Base-by-base conservation (phyloP, 2,329 filamentous ascomycete genomes). In the Raffaelea ambrosiae region DNA sequence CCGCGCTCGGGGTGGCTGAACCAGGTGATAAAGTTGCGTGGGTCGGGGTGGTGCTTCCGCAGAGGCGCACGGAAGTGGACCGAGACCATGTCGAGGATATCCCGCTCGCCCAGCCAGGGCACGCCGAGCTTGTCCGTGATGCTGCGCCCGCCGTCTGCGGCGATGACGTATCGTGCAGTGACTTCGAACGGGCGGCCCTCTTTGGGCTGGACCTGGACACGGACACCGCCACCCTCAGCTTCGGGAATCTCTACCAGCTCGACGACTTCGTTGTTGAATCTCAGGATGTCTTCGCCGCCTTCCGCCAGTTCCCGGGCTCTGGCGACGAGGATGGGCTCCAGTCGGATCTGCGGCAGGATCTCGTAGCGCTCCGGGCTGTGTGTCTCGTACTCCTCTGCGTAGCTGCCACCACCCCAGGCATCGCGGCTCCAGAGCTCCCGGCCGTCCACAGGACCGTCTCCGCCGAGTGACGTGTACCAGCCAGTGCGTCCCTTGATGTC, bases 1-100 rank as follows among this genome's bases (percentile, higher is more conserved):
- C 42, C 42, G 29, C 42, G 42, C 11, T 44, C 42, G 16, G 42
- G 42, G 20, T 44, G 42, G 14, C 26, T 36, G 42, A 44, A 44
- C 42, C 42, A 44, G 13, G 42, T 44, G 31, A 44, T 44, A 21
- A 44, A 44, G 31, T 44, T 44, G 42, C 42, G 42, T 11, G 29
- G 8, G 42, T 44, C 42, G 9, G 42, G 29, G 16, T 36, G 42
- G n/a, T 44, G 31, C 31, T 33, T 9, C 42, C 42, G 42, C 29
- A 44, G 19, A 3, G 42, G 29, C 18, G 42, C 42, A 4, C 42
- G 29, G 29, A 44, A 36, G 14, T 44, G 42, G 23, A 44, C 42
- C 42, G 42, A 44, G 3, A 44, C 42, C 42, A 44, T 44, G 42
- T 44, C 26, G 10, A 44, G n/a, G 16, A 44, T 44, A 29, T 44